Percentiles rank a stretch among this genome's conserved stretches.
These are phyloP conservation scores for Dorcoceras hygrometricum DNA, from an alignment of 257 asterid species.

Conservation along the genomic window DNA sequence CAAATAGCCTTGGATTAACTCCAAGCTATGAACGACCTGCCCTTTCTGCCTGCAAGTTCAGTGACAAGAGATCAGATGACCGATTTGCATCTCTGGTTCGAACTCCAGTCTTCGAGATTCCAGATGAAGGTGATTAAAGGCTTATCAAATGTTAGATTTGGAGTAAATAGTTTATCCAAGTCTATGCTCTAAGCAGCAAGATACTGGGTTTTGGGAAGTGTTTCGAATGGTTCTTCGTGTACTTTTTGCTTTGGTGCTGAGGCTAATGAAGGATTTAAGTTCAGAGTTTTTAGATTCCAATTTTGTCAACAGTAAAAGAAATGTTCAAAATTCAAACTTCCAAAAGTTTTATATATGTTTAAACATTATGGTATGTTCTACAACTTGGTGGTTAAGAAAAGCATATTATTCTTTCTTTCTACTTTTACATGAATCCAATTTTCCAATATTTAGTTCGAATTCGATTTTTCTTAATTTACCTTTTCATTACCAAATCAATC, in stretches of 20 bases:
- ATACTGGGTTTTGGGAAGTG: too few relatives aligned
- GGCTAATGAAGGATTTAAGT: too few relatives aligned
- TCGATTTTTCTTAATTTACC: neutral
- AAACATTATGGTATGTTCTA: neutral
- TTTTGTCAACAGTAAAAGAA: neutral
- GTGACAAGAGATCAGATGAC: slow-evolving; percentile 17
- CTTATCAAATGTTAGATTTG: neutral
- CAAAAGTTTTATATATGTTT: neutral
- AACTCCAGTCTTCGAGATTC: slow-evolving; percentile 38
- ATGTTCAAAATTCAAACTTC: too few relatives aligned
- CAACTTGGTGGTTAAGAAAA: slow-evolving; percentile 21
- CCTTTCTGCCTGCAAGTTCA: slow-evolving; percentile 33
- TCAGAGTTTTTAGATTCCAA: neutral
- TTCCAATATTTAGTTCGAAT: neutral
- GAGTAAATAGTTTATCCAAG: neutral
- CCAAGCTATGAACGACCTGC: slow-evolving; percentile 24
- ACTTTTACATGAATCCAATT: neutral
- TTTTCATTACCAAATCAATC: neutral
- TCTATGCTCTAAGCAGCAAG: too few relatives aligned
- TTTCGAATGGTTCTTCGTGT: too few relatives aligned
- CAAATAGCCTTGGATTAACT: slow-evolving; percentile 37
- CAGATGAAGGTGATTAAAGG: slow-evolving; percentile 36
- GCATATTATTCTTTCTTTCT: slow-evolving; percentile 17
- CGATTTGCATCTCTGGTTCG: slow-evolving; percentile 16
- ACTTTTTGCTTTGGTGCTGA: too few relatives aligned